Percentiles rank a stretch among this genome's conserved stretches.
Evolutionary conservation across 73 alveolate genomes (phyloP).

Genomic region (Paramecium sexaurelia): DNA sequence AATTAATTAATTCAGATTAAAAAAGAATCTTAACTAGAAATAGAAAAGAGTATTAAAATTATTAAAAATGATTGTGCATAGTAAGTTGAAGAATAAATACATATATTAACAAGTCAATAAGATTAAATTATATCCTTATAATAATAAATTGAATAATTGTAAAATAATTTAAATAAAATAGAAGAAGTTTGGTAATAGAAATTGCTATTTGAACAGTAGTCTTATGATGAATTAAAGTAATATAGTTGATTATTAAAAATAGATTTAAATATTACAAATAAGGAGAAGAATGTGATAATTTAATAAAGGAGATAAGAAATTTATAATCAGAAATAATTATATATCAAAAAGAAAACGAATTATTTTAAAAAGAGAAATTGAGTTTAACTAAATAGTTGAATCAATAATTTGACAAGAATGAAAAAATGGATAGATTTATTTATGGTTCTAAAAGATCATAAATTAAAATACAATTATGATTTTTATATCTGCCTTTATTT

Average conservation of each 20-base stretch:
- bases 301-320: background rate
- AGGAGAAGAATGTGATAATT: background rate
- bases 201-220: background rate
- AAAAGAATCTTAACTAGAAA: background rate
- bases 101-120: background rate
- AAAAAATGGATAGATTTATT: constrained; percentile 15
- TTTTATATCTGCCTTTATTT: too few species aligned
- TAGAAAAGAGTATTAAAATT: background rate
- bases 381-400: constrained; percentile 12
- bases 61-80: background rate
- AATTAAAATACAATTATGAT: background rate
- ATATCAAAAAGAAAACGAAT: constrained; percentile 34
- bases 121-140: background rate
- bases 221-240: constrained; percentile 23
- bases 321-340: constrained; percentile 4
- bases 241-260: background rate
- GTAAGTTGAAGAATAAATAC: background rate
- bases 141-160: background rate
- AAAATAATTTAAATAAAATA: background rate
- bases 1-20: background rate
- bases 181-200: background rate
- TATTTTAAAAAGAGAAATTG: constrained; percentile 36
- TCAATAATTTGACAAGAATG: background rate
- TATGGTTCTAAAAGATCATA: constrained; percentile 20
- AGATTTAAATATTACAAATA: background rate